Evolutionary conservation across 805 yeast species (phyloP).

Genomic region (Saturnispora saitoi): DNA sequence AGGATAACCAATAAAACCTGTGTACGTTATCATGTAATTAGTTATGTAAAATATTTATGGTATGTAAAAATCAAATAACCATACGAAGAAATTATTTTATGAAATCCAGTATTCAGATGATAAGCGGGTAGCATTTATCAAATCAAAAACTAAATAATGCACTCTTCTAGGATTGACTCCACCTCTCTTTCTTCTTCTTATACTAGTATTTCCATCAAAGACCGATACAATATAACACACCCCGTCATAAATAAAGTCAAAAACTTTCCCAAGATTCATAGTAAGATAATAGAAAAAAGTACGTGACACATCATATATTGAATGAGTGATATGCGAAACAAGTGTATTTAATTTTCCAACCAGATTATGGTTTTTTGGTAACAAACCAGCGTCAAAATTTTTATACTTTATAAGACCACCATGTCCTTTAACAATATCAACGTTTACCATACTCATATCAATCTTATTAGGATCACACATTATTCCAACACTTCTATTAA

Average conservation of each 20-base stretch:
- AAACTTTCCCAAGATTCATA: background rate
- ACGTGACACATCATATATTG: background rate
- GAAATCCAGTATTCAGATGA: slow-evolving; percentile 12
- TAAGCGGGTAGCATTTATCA: slow-evolving; percentile 1
- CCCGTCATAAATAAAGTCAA: slow-evolving; percentile 1
- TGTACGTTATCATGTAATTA: background rate
- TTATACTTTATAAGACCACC: slow-evolving; percentile 3
- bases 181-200: slow-evolving; percentile 9
- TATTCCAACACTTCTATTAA: slow-evolving; percentile 10
- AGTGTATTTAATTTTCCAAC: slow-evolving; percentile 1
- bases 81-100: background rate
- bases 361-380: background rate
- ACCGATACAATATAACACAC: background rate
- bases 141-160: slow-evolving; percentile 27
- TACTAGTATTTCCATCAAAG: background rate
- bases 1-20: slow-evolving; percentile 9
- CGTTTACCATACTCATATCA: slow-evolving; percentile 23
- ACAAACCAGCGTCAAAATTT: background rate
- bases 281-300: background rate
- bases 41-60: background rate
- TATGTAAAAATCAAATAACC: background rate
- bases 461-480: slow-evolving; percentile 11
- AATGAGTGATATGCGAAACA: background rate
- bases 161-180: slow-evolving; percentile 16
- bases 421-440: slow-evolving; percentile 13